Percentiles rank a stretch among this genome's conserved stretches.
Evolutionary conservation across 176 grass and related monocot species (phyloP).

Genomic region (bread wheat (Triticum aestivum)): DNA sequence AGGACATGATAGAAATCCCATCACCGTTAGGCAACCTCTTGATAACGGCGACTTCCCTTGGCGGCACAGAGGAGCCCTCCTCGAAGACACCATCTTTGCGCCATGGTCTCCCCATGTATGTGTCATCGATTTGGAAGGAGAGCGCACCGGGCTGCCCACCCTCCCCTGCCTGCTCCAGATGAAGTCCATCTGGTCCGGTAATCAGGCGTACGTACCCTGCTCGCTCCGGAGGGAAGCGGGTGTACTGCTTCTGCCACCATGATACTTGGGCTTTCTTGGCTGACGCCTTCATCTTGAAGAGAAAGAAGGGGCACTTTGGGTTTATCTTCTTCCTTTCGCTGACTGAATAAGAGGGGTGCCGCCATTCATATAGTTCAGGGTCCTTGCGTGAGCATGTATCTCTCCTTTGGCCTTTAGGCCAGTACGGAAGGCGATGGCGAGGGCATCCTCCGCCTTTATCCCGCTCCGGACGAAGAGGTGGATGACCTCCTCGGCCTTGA

Average conservation of each 20-base stretch:
- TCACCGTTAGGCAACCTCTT: neutral
- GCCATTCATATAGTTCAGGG: neutral
- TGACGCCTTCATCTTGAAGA: constrained; percentile 4
- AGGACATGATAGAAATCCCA: neutral
- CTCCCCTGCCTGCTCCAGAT: constrained; percentile 9
- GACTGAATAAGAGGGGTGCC: neutral
- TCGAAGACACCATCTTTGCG: neutral
- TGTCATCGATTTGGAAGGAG: neutral
- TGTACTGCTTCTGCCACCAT: neutral
- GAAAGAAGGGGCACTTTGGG: neutral
- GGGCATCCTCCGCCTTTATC: neutral
- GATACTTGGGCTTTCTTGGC: neutral
- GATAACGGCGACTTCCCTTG: neutral
- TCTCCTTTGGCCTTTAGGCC: neutral
- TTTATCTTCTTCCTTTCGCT: neutral
- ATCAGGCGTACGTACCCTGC: neutral
- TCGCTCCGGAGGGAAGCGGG: constrained; percentile 5
- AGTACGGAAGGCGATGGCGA: neutral
- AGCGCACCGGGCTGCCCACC: neutral
- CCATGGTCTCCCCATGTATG: neutral
- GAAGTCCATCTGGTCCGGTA: neutral
- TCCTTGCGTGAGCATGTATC: neutral
- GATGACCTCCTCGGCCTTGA: neutral
- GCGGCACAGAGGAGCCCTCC: neutral
- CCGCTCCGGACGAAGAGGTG: neutral